These are phyloP conservation scores for Trichoderma gamsii DNA, from an alignment of 495 filamentous ascomycete genomes.

Conservation along the genomic window DNA sequence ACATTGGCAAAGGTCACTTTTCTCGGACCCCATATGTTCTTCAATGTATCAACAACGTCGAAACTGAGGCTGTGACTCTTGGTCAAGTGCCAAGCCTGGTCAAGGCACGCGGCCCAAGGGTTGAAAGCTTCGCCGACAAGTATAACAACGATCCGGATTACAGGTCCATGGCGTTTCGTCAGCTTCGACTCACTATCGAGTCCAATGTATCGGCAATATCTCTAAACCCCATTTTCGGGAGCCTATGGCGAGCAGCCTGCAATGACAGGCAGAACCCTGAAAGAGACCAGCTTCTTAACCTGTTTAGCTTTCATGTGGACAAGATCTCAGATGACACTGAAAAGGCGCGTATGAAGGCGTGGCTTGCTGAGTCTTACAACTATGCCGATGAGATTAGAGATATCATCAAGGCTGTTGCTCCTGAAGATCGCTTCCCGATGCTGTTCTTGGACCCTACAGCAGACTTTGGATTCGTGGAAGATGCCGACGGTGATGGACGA, in stretches of 20 bases:
- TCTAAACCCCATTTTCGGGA: slow-evolving; percentile 44
- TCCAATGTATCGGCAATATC: slow-evolving; percentile 35
- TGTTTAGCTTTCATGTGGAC: slow-evolving; percentile 33
- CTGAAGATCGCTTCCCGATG: slow-evolving; percentile 42
- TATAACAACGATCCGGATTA: slow-evolving; percentile 33
- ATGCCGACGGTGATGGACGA: slow-evolving; percentile 20
- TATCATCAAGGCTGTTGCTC: slow-evolving; percentile 39
- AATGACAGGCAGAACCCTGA: slow-evolving; percentile 34
- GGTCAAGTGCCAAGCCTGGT: slow-evolving; percentile 26
- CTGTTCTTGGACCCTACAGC: slow-evolving; percentile 44
- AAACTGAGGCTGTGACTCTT: slow-evolving; percentile 19
- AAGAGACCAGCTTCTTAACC: slow-evolving; percentile 33
- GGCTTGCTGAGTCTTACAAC: slow-evolving; percentile 46
- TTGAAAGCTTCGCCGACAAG: slow-evolving; percentile 33
- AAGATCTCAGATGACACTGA: slow-evolving; percentile 24
- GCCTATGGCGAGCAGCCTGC: slow-evolving; percentile 42
- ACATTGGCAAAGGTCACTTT: slow-evolving; percentile 19
- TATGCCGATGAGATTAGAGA: slow-evolving; percentile 33
- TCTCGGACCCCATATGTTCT: background rate
- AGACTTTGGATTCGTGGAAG: slow-evolving; percentile 23
- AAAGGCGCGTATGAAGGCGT: slow-evolving; percentile 34
- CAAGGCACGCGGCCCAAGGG: slow-evolving; percentile 24
- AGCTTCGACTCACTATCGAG: slow-evolving; percentile 35
- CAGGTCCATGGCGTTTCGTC: slow-evolving; percentile 26
- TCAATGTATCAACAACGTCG: slow-evolving; percentile 18